These are phyloP conservation scores for Knufia petricola DNA, from an alignment of 2,329 filamentous ascomycete species.

Conservation along the genomic window DNA sequence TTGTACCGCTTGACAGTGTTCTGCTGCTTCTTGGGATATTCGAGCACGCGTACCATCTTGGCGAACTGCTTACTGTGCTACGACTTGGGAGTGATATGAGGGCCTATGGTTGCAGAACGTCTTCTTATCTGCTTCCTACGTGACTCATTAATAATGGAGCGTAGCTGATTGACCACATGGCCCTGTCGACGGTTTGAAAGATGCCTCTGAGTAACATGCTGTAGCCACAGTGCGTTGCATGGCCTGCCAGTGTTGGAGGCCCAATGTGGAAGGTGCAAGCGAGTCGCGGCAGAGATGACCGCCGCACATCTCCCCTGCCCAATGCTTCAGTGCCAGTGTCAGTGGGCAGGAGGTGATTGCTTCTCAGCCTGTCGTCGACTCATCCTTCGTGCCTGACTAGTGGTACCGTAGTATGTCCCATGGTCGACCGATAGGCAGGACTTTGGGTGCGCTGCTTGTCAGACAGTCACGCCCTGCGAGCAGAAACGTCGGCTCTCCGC, in stretches of 20 bases:
- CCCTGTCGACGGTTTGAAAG: constrained; percentile 4
- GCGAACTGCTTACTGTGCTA: background rate
- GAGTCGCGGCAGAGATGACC: background rate
- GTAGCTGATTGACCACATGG: background rate
- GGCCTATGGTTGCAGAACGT: background rate
- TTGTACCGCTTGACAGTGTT: constrained; percentile 61
- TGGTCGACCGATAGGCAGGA: constrained; percentile 4
- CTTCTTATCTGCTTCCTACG: background rate
- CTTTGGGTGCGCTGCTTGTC: background rate
- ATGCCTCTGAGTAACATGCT: too few relatives aligned
- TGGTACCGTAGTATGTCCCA: constrained; percentile 6
- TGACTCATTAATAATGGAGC: constrained; percentile 1
- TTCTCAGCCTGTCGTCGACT: background rate
- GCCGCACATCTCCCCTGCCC: background rate
- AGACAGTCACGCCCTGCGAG: background rate
- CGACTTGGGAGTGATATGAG: background rate
- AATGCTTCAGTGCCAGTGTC: background rate
- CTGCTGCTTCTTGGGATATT: constrained; percentile 53
- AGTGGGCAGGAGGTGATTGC: too few relatives aligned
- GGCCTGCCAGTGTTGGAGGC: background rate
- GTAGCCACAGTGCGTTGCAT: too few relatives aligned
- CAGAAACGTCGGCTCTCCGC: background rate
- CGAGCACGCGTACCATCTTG: constrained; percentile 35
- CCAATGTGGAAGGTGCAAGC: background rate
- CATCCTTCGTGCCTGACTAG: background rate